Evolutionary conservation across 805 yeast species (phyloP).

Genomic region (Nakazawaea wyomingensis): DNA sequence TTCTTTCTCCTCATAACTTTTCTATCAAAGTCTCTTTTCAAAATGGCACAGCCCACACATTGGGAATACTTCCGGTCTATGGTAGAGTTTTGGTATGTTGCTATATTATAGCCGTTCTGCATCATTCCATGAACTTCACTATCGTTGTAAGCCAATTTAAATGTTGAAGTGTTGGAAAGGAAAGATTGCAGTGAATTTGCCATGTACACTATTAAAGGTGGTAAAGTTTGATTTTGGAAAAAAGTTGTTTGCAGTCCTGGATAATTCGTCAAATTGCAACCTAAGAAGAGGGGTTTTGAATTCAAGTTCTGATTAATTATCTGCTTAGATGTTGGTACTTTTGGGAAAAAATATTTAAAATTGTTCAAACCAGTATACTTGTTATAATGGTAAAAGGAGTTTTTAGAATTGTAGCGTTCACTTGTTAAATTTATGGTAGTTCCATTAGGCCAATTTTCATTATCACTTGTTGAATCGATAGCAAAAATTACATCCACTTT

Average conservation of each 20-base stretch:
- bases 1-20: slow-evolving; percentile 14
- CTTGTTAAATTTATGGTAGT: slow-evolving; percentile 38
- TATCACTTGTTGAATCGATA: slow-evolving; percentile 46
- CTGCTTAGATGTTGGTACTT: slow-evolving; percentile 27
- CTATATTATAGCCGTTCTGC: slow-evolving; percentile 47
- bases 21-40: slow-evolving; percentile 47
- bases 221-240: too few relatives aligned
- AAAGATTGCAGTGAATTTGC: slow-evolving; percentile 39
- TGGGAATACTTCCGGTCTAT: slow-evolving; percentile 29
- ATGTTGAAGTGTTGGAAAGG: slow-evolving; percentile 53
- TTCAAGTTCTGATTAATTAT: slow-evolving; percentile 20
- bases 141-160: slow-evolving; percentile 44
- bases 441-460: slow-evolving; percentile 54
- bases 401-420: slow-evolving; percentile 21
- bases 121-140: slow-evolving; percentile 41
- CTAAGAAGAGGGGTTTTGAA: slow-evolving; percentile 33
- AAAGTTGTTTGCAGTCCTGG: not conserved
- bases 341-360: slow-evolving; percentile 26
- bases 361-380: slow-evolving; percentile 7
- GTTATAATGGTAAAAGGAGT: not conserved
- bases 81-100: slow-evolving; percentile 39
- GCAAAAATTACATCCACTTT: slow-evolving; percentile 35
- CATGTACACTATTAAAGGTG: slow-evolving; percentile 51
- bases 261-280: slow-evolving; percentile 30
- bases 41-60: slow-evolving; percentile 54